A percentile compares a stretch with the other conserved stretches of the same genome.
Evolutionary conservation across 2,329 filamentous ascomycete genomes (phyloP).

Genomic region (Geosmithia morbida): DNA sequence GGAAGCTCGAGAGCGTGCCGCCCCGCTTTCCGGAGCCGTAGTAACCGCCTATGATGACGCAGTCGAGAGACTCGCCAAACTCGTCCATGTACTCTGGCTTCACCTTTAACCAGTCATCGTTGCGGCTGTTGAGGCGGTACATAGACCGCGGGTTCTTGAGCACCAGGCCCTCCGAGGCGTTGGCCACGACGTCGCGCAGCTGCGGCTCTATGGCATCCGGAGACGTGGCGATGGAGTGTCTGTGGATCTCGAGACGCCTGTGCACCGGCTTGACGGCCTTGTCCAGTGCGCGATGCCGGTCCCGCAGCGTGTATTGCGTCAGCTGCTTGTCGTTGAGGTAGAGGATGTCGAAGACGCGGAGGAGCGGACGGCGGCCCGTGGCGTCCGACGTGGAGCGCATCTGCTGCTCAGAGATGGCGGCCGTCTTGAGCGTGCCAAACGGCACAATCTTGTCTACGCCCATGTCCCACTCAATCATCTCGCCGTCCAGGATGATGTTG

Average conservation of each 20-base stretch:
- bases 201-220: constrained; percentile 63
- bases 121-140: constrained; percentile 78
- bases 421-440: constrained; percentile 89
- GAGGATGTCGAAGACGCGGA: constrained; percentile 80
- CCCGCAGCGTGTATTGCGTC: constrained; percentile 68
- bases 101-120: constrained; percentile 96
- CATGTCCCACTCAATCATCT: constrained; percentile 98
- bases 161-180: constrained; percentile 79
- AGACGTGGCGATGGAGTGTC: constrained; percentile 49
- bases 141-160: constrained; percentile 83
- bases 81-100: constrained; percentile 98
- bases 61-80: constrained; percentile 86
- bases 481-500: constrained; percentile 85
- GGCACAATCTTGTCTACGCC: constrained; percentile 69
- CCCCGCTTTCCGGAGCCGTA: constrained; percentile 80
- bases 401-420: constrained; percentile 64
- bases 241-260: constrained; percentile 72
- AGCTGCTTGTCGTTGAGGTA: constrained; percentile 72
- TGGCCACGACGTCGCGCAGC: constrained; percentile 70
- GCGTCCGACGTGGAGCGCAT: constrained; percentile 39
- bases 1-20: constrained; percentile 67
- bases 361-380: constrained; percentile 49
- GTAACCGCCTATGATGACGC: constrained; percentile 80
- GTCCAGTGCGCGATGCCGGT: constrained; percentile 63
- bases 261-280: constrained; percentile 54